Evolutionary conservation across 1,284 basidiomycete species (phyloP).

Genomic region (Malassezia obtusa): DNA sequence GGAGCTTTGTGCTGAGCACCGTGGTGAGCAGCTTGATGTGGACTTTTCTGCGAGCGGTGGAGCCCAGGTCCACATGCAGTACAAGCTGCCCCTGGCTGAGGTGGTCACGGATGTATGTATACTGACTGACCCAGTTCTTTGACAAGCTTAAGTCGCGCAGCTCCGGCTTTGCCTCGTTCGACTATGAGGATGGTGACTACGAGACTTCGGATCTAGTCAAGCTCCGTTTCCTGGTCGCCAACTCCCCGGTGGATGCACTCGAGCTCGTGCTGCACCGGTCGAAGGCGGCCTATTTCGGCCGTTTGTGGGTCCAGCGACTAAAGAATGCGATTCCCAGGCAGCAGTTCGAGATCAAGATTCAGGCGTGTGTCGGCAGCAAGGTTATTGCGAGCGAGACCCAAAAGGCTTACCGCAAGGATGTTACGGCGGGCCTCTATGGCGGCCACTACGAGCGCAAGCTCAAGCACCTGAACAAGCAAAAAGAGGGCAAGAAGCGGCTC

Average conservation of each 20-base stretch:
- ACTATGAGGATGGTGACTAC: slow-evolving; percentile 39
- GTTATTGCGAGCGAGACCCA: slow-evolving; percentile 74
- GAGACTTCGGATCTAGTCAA: slow-evolving; percentile 36
- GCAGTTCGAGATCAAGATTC: slow-evolving; percentile 68
- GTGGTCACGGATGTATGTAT: slow-evolving; percentile 36
- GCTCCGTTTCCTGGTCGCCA: slow-evolving; percentile 31
- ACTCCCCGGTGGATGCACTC: slow-evolving; percentile 39
- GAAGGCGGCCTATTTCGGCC: slow-evolving; percentile 29
- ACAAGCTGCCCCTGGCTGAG: slow-evolving; percentile 40
- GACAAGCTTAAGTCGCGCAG: slow-evolving; percentile 46
- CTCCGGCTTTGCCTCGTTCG: slow-evolving; percentile 43
- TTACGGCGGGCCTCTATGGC: slow-evolving; percentile 86
- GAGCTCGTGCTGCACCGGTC: slow-evolving; percentile 38
- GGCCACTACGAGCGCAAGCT: slow-evolving; percentile 53
- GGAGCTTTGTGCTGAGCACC: slow-evolving; percentile 45
- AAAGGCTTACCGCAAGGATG: slow-evolving; percentile 57
- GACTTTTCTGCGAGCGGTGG: slow-evolving; percentile 14
- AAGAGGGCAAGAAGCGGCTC: slow-evolving; percentile 43
- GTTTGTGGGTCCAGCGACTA: slow-evolving; percentile 35
- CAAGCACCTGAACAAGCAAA: slow-evolving; percentile 42
- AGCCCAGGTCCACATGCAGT: slow-evolving; percentile 33
- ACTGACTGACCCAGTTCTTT: slow-evolving; percentile 28
- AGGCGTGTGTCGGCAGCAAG: slow-evolving; percentile 63
- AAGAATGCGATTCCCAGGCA: slow-evolving; percentile 62
- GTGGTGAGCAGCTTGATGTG: slow-evolving; percentile 39